Evolutionary conservation across 257 asterid species (phyloP).

Genomic region (Salvia splendens): DNA sequence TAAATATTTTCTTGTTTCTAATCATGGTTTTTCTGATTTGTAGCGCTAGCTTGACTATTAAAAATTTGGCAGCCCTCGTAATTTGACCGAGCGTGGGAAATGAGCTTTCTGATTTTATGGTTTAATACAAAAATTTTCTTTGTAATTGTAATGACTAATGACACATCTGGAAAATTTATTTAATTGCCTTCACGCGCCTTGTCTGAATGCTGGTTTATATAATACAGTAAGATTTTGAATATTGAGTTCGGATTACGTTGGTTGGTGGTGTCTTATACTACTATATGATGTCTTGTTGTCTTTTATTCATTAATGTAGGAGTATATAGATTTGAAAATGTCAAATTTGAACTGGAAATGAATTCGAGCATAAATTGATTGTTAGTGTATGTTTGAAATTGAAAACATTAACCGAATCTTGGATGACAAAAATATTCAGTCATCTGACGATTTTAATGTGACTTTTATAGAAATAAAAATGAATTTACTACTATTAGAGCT

Average conservation of each 20-base stretch:
- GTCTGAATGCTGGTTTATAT: too few relatives aligned
- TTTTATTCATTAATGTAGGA: not conserved
- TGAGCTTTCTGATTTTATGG: slow-evolving; percentile 5
- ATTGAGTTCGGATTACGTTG: not conserved
- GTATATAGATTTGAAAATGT: not conserved
- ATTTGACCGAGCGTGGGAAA: slow-evolving; percentile 32
- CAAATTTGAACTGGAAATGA: not conserved
- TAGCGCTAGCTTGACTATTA: slow-evolving; percentile 23
- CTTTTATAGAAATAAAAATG: not conserved
- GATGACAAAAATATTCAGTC: not conserved
- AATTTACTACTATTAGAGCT: not conserved
- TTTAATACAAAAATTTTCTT: not conserved
- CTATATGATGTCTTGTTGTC: not conserved
- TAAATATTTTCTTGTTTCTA: not conserved
- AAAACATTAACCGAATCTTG: not conserved
- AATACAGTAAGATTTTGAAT: not conserved
- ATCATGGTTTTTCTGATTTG: slow-evolving; percentile 32
- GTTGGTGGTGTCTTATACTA: not conserved
- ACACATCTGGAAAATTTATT: too few relatives aligned
- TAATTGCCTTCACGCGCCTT: too few relatives aligned
- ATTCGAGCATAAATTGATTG: not conserved
- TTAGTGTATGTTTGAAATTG: not conserved
- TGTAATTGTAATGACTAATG: not conserved
- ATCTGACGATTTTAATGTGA: not conserved
- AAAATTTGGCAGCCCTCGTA: slow-evolving; percentile 19